Evolutionary conservation across 2,329 filamentous ascomycete genomes (phyloP), one percentile per base, ranked within the genome.

Genomic region (Fusarium lyarnte): DNA sequence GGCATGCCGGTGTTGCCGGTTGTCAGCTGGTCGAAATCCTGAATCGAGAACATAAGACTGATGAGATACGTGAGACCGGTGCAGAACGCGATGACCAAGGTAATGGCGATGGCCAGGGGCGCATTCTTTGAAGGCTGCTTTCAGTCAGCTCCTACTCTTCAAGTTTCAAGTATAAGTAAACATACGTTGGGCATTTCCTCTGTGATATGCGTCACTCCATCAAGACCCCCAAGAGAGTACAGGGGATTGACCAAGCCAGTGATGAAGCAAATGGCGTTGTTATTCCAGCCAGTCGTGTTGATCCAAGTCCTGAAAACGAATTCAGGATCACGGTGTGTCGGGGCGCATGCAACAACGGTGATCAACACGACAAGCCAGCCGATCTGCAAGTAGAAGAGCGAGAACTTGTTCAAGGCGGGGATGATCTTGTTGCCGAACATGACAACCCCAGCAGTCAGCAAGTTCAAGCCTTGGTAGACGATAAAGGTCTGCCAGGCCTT

Each of bases 261-360:
- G 4, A 66, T 66, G 1, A 66, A 66, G 21, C 60, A 66, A 7
- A 66, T 66, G 1, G 31, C 43, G 3, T 65, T 31, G 3, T 66
- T 66, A 0, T 51, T 27, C 63, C 63, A 66, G 0, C 63, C 63
- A 14, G 63, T 66, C 1, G 33, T 66, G 4, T 66, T 66, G 13
- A 66, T 66, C 63, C 63, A 66, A 16, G 63, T 66, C n/a, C n/a
- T 66, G n/a, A 66, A 66, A 0, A 66, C 63, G 0, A 66, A 66
- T 3, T 58, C 61, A 0, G 42, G 21, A 27, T 39, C 33, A 0
- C 63, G 63, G 1, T 66, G 63, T 8, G 63, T 49, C 0, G 63
- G 63, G 3, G 63, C 63, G 13, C 61, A 66, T 0, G 63, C 60
- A 1, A 66, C 43, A 0, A 66, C 63, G 2, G 61, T 66, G 1